Evolutionary conservation across 768 basidiomycete genomes (phyloP).

Genomic region (Psilocybe tampanensis): DNA sequence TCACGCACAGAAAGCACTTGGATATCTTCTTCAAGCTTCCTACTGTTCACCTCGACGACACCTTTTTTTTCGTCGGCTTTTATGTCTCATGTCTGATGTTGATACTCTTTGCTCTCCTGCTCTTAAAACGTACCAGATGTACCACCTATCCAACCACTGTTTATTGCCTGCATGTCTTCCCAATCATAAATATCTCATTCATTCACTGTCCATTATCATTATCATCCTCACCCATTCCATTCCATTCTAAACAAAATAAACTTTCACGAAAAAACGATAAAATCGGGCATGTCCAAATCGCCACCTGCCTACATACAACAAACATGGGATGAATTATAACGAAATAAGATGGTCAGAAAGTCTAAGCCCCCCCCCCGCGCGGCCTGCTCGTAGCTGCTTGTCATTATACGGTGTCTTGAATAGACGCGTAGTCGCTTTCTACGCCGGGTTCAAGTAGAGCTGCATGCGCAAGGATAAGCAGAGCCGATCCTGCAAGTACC

Average conservation of each 20-base stretch:
- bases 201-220: constrained; percentile 12
- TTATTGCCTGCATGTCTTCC: constrained; percentile 10
- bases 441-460: constrained; percentile 91
- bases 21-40: not conserved
- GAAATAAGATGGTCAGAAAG: constrained; percentile 9
- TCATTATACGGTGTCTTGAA: constrained; percentile 67
- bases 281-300: constrained; percentile 1
- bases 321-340: constrained; percentile 14
- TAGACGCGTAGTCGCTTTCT: constrained; percentile 87
- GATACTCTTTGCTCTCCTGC: constrained; percentile 19
- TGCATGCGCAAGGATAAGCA: constrained; percentile 88
- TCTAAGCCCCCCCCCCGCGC: not conserved
- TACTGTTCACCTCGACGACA: constrained; percentile 8
- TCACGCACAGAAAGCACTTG: constrained; percentile 2
- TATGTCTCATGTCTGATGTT: constrained; percentile 17
- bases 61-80: constrained; percentile 15
- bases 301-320: constrained; percentile 11
- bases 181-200: constrained; percentile 13
- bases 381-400: not conserved
- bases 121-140: constrained; percentile 25
- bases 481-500: constrained; percentile 85
- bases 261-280: constrained; percentile 14
- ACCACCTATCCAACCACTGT: constrained; percentile 19
- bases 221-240: constrained; percentile 10
- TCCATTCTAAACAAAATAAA: constrained; percentile 15